phyloP scores from a whole-genome alignment of 805 yeast species.

The Yarrowia phangngaensis region DNA sequence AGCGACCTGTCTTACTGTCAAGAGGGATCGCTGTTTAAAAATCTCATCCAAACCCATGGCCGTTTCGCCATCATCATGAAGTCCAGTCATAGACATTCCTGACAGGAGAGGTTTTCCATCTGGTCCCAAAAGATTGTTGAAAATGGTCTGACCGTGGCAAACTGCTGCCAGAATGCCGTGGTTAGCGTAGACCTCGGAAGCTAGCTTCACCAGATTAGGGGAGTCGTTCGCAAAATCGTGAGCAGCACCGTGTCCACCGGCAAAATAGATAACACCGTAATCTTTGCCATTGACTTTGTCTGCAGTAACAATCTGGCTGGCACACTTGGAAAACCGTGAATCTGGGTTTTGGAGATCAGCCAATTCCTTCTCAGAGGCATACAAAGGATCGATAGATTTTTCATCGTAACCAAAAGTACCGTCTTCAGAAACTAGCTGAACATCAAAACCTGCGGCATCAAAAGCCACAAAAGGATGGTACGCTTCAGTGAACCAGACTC shows the following conservation, averaged over 20 bases:
- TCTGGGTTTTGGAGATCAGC: constrained; percentile 19
- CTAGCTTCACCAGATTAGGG: constrained; percentile 45
- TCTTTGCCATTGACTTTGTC: constrained; percentile 64
- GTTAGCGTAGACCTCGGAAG: constrained; percentile 46
- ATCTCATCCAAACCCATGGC: constrained; percentile 34
- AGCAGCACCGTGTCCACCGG: constrained; percentile 64
- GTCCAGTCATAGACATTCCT: constrained; percentile 59
- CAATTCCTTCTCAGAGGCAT: constrained; percentile 11
- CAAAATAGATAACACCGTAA: constrained; percentile 54
- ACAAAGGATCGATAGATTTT: constrained; percentile 43
- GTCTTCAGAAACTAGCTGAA: constrained; percentile 55
- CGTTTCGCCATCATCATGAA: constrained; percentile 54
- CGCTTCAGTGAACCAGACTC: constrained; percentile 57
- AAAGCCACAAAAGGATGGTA: constrained; percentile 55
- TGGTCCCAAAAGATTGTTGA: constrained; percentile 46
- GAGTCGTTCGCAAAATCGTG: constrained; percentile 56
- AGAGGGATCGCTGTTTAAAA: constrained; percentile 40
- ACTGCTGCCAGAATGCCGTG: constrained; percentile 62
- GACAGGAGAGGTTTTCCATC: constrained; percentile 47
- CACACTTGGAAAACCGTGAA: constrained; percentile 57
- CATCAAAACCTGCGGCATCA: constrained; percentile 48
- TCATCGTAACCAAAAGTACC: constrained; percentile 57
- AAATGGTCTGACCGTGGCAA: constrained; percentile 64
- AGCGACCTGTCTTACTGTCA: constrained; percentile 36
- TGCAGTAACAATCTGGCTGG: constrained; percentile 79